Evolutionary conservation across 371 early-diverging fungal genomes (phyloP).

Genomic region (Mortierella sp.): DNA sequence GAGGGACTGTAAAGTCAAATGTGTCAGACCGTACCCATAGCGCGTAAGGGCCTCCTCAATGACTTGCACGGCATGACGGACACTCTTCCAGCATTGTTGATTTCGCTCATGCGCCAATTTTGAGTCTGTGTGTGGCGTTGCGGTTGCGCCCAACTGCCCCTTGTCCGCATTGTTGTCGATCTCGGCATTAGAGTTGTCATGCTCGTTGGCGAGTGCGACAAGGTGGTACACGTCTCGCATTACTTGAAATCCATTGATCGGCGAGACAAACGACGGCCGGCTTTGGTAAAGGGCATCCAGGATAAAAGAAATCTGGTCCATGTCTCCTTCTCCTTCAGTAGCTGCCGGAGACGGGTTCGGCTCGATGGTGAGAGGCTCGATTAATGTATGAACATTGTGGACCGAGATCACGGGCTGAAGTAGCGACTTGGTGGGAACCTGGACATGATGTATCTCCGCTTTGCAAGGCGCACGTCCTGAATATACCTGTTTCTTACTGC

Average conservation of each 20-base stretch:
- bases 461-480: slow-evolving; percentile 40
- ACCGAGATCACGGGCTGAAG: slow-evolving; percentile 48
- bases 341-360: slow-evolving; percentile 24
- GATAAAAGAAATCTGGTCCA: background rate
- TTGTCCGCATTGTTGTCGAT: slow-evolving; percentile 2
- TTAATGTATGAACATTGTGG: slow-evolving; percentile 47
- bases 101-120: slow-evolving; percentile 26
- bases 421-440: slow-evolving; percentile 7
- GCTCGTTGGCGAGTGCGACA: slow-evolving; percentile 35
- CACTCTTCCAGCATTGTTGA: slow-evolving; percentile 46
- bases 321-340: background rate
- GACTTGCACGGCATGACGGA: slow-evolving; percentile 63
- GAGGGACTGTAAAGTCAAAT: no score
- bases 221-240: slow-evolving; percentile 52
- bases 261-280: slow-evolving; percentile 43
- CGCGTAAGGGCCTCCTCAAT: slow-evolving; percentile 72
- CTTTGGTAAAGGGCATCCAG: slow-evolving; percentile 38
- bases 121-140: slow-evolving; percentile 4
- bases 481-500: slow-evolving; percentile 2
- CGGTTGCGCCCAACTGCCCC: slow-evolving; percentile 13
- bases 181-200: slow-evolving; percentile 8
- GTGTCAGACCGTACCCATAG: slow-evolving; percentile 66
- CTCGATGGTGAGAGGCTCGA: slow-evolving; percentile 13
- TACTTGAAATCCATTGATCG: slow-evolving; percentile 46
- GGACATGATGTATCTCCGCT: slow-evolving; percentile 33